Percentiles rank a stretch among this genome's conserved stretches.
phyloP scores from a whole-genome alignment of 2,329 filamentous ascomycete species.

The Fusarium albosuccineum region DNA sequence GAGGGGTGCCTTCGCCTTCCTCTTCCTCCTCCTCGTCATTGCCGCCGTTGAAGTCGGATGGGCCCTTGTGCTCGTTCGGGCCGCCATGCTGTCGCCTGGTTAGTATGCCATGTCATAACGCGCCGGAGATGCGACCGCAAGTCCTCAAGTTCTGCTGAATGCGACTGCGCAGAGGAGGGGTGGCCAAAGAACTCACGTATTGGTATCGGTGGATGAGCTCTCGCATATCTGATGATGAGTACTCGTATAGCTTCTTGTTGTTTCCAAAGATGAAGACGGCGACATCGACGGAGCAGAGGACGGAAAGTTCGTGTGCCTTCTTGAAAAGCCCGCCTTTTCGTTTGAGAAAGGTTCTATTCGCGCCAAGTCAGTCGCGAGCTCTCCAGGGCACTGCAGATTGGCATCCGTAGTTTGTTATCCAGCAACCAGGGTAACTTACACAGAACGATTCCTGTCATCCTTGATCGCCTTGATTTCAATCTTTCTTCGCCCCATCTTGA shows the following conservation, averaged over 20 bases:
- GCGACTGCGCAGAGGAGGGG: constrained; percentile 12
- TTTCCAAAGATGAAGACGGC: constrained; percentile 98
- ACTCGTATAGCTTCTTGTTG: constrained; percentile 99
- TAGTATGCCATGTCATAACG: constrained; percentile 13
- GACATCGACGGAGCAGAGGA: constrained; percentile 97
- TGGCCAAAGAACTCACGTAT: constrained; percentile 75
- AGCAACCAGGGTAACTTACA: constrained; percentile 73
- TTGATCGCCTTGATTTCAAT: constrained; percentile 99
- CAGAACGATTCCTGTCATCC: constrained; percentile 96
- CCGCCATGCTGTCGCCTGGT: constrained; percentile 78
- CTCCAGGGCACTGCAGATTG: background rate
- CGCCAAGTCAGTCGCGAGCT: constrained; percentile 37
- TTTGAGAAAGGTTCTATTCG: constrained; percentile 90
- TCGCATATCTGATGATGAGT: constrained; percentile 93
- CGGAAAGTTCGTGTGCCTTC: constrained; percentile 98
- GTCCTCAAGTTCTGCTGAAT: background rate
- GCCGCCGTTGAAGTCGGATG: constrained; percentile 88
- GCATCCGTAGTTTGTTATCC: background rate
- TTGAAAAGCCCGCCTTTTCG: constrained; percentile 99
- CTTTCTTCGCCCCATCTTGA: constrained; percentile 93
- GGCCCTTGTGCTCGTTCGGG: constrained; percentile 96
- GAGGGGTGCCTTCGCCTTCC: constrained; percentile 76
- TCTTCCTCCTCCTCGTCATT: constrained; percentile 89
- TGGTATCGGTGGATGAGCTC: constrained; percentile 89
- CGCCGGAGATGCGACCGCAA: background rate